phyloP scores from a whole-genome alignment of 192 early-diverging fungal genomes.

The Rhizophlyctis rosea region DNA sequence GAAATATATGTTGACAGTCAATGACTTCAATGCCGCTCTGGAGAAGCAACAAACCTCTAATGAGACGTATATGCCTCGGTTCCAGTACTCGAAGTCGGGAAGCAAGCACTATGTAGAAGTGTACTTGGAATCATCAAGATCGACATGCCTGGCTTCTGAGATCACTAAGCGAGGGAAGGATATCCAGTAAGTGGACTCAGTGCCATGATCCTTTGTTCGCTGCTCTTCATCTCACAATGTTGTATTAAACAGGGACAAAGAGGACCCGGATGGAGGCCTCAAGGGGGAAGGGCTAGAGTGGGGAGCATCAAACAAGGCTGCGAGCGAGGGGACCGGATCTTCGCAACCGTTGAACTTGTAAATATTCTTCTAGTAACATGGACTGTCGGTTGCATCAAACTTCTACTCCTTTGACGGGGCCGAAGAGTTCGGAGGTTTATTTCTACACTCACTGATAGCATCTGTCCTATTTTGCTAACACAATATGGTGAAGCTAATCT shows the following conservation, averaged over 20 bases:
- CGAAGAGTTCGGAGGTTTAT: too few species aligned
- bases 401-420: too few species aligned
- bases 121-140: not conserved
- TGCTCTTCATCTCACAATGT: not conserved
- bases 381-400: too few species aligned
- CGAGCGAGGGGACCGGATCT: not conserved
- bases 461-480: too few species aligned
- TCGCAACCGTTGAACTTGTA: not conserved
- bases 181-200: not conserved
- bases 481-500: too few species aligned
- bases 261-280: not conserved
- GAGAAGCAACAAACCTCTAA: too few species aligned
- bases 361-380: not conserved
- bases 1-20: too few species aligned
- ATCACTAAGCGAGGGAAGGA: not conserved
- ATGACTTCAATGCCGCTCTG: too few species aligned
- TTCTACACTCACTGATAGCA: too few species aligned
- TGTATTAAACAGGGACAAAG: not conserved
- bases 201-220: not conserved
- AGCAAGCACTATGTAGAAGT: not conserved
- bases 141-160: not conserved
- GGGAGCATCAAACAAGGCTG: not conserved
- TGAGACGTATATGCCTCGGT: not conserved
- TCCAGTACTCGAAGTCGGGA: not conserved
- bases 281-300: too few species aligned